These are phyloP conservation scores for Dictyostelium firmibasis DNA, from an alignment of 78 protist species.

Conservation along the genomic window DNA sequence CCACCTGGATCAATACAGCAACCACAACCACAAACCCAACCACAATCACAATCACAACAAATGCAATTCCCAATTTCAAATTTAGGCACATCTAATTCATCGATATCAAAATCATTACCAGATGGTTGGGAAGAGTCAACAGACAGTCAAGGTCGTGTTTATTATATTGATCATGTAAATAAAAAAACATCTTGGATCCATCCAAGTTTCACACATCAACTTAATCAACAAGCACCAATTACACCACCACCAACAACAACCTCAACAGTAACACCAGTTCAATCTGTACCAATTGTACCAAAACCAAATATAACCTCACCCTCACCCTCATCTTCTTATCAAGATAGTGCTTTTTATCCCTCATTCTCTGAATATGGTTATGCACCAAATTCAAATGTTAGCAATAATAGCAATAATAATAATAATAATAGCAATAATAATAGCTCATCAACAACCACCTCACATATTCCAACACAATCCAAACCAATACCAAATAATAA, in stretches of 20 bases:
- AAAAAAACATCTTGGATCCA: conserved; percentile 71
- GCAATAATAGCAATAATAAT: background rate
- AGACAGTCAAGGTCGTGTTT: conserved; percentile 52
- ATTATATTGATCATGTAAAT: conserved; percentile 63
- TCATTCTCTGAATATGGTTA: conserved; percentile 63
- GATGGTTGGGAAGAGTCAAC: conserved; percentile 77
- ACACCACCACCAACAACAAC: background rate
- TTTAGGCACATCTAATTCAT: conserved; percentile 16
- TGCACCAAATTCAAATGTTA: background rate
- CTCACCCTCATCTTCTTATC: background rate
- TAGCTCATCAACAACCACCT: background rate
- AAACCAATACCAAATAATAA: conserved; percentile 4
- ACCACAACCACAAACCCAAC: background rate
- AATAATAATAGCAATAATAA: background rate
- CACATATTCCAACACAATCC: background rate
- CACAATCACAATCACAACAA: background rate
- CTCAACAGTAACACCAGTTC: conserved; percentile 5
- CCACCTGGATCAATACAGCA: background rate
- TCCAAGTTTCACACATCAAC: conserved; percentile 32
- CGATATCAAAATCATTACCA: conserved; percentile 41
- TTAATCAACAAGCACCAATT: conserved; percentile 30
- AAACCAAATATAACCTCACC: background rate
- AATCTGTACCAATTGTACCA: background rate
- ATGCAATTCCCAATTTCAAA: background rate
- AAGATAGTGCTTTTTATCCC: conserved; percentile 20